phyloP scores from a whole-genome alignment of 805 yeast species.

The Candida incommunis region DNA sequence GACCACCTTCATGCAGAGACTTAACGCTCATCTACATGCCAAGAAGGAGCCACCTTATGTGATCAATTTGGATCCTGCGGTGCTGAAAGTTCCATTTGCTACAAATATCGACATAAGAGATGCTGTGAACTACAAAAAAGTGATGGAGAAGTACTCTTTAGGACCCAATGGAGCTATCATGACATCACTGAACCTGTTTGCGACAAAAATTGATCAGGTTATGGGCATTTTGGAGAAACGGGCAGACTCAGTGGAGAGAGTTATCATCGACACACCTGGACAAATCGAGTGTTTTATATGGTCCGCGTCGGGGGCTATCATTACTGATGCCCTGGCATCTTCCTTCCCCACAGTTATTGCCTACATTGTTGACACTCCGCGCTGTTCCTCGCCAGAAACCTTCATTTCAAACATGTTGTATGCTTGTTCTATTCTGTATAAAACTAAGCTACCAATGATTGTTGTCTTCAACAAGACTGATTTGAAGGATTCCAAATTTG shows the following conservation, averaged over 20 bases:
- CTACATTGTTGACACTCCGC: slow-evolving; percentile 90
- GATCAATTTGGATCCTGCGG: slow-evolving; percentile 93
- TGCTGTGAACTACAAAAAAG: slow-evolving; percentile 87
- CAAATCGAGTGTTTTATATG: slow-evolving; percentile 97
- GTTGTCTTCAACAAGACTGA: slow-evolving; percentile 93
- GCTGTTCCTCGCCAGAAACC: slow-evolving; percentile 88
- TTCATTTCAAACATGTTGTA: slow-evolving; percentile 97
- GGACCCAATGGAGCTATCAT: slow-evolving; percentile 99
- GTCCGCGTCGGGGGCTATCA: slow-evolving; percentile 95
- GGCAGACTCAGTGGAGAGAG: slow-evolving; percentile 39
- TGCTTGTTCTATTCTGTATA: slow-evolving; percentile 92
- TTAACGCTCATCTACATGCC: slow-evolving; percentile 76
- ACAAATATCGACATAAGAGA: slow-evolving; percentile 94
- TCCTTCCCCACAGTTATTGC: slow-evolving; percentile 93
- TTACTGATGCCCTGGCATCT: slow-evolving; percentile 93
- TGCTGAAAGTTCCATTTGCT: slow-evolving; percentile 81
- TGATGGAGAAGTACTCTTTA: slow-evolving; percentile 82
- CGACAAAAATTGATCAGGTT: slow-evolving; percentile 95
- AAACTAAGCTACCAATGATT: slow-evolving; percentile 93
- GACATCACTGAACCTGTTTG: slow-evolving; percentile 78
- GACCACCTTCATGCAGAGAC: slow-evolving; percentile 92
- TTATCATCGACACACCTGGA: slow-evolving; percentile 94
- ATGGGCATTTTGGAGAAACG: slow-evolving; percentile 73
- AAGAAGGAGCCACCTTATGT: slow-evolving; percentile 69
- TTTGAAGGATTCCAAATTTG: slow-evolving; percentile 70